Evolutionary conservation across 2,329 filamentous ascomycete species (phyloP).

Genomic region (Botrytis tulipae): DNA sequence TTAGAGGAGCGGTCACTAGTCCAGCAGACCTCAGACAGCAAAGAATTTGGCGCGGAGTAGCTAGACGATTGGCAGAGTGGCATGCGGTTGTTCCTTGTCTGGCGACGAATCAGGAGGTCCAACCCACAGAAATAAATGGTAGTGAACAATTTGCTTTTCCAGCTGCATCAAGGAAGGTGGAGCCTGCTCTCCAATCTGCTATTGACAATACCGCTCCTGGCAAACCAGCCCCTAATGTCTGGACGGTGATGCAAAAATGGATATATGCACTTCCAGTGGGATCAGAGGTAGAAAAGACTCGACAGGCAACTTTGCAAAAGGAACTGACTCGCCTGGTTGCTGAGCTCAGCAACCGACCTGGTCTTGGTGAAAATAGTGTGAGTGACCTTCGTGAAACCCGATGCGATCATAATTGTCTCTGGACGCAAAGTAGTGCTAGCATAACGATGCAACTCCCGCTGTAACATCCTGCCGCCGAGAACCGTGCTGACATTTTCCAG

Average conservation of each 20-base stretch:
- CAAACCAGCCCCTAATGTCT: conserved; percentile 79
- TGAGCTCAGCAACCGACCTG: conserved; percentile 72
- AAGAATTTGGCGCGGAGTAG: conserved; percentile 78
- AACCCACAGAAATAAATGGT: conserved; percentile 41
- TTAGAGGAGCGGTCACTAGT: conserved; percentile 75
- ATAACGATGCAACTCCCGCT: conserved; percentile 3
- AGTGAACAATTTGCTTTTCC: conserved; percentile 36
- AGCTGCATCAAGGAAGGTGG: conserved; percentile 37
- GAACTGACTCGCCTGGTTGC: conserved; percentile 71
- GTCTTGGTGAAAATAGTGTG: conserved; percentile 74
- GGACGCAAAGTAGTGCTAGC: conserved; percentile 16
- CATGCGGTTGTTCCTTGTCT: conserved; percentile 71
- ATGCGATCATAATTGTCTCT: conserved; percentile 14
- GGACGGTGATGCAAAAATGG: conserved; percentile 97
- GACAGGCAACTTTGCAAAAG: conserved; percentile 66
- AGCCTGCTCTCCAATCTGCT: conserved; percentile 43
- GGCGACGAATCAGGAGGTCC: conserved; percentile 37
- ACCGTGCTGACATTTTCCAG: conserved; percentile 43
- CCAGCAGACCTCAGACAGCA: conserved; percentile 76
- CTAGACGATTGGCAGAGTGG: conserved; percentile 85
- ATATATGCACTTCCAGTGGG: conserved; percentile 76
- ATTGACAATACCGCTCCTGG: conserved; percentile 57
- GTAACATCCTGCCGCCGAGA: background rate
- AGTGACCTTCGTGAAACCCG: conserved; percentile 38
- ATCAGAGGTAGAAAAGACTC: conserved; percentile 65